Percentiles rank a stretch among this genome's conserved stretches.
Evolutionary conservation across 2,329 filamentous ascomycete genomes (phyloP).

Genomic region (Metarhizium guizhouense): DNA sequence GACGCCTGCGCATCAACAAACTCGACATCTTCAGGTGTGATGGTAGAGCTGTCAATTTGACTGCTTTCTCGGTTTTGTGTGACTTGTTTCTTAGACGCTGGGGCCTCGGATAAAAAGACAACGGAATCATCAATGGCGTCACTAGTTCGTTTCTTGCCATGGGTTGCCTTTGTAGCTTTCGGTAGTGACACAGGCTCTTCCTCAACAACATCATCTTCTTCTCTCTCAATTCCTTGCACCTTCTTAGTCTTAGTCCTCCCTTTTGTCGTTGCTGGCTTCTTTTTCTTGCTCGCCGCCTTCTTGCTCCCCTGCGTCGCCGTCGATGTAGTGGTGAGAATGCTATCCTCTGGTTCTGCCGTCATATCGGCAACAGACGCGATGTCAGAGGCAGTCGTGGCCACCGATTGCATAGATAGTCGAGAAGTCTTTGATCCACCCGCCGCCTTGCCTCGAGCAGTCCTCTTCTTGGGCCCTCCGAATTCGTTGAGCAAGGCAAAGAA

Average conservation of each 20-base stretch:
- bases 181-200: conserved; percentile 18
- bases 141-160: conserved; percentile 56
- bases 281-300: conserved; percentile 41
- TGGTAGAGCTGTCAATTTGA: conserved; percentile 27
- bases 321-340: conserved; percentile 49
- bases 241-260: conserved; percentile 37
- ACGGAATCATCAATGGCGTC: conserved; percentile 45
- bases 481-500: conserved; percentile 68
- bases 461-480: conserved; percentile 45
- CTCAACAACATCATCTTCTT: conserved; percentile 14
- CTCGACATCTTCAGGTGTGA: conserved; percentile 31
- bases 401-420: conserved; percentile 52
- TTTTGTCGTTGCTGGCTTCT: conserved; percentile 44
- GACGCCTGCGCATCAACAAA: conserved; percentile 27
- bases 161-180: conserved; percentile 29
- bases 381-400: conserved; percentile 41
- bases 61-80: conserved; percentile 41
- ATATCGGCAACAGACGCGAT: conserved; percentile 37
- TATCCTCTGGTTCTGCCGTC: conserved; percentile 45
- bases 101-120: conserved; percentile 33
- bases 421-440: conserved; percentile 60
- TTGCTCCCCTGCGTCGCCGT: conserved; percentile 49
- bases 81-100: conserved; percentile 51
- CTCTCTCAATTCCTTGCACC: conserved; percentile 25
- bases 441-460: conserved; percentile 42